phyloP scores from a whole-genome alignment of 225 moss, liverwort and hornwort genomes.

The Marchantia paleacea region DNA sequence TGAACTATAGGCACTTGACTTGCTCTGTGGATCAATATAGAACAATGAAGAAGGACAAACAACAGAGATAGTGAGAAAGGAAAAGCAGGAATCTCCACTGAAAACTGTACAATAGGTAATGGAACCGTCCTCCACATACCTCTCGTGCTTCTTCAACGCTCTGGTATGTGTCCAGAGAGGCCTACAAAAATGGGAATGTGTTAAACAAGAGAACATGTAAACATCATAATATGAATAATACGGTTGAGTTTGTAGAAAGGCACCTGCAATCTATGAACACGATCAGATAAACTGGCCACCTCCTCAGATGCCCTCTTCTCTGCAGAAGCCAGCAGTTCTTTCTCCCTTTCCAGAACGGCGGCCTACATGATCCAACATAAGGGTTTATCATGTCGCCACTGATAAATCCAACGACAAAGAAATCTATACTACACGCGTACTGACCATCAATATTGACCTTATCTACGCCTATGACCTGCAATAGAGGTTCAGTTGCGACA shows the following conservation, averaged over 20 bases:
- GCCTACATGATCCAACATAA: constrained; percentile 33
- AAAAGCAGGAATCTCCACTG: too few species aligned
- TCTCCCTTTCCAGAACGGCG: constrained; percentile 80
- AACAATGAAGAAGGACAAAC: neutral
- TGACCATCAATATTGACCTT: too few species aligned
- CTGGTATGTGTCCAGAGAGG: constrained; percentile 78
- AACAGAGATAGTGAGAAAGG: too few species aligned
- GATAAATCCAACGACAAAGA: too few species aligned
- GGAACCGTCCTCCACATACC: constrained; percentile 30
- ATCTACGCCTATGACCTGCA: too few species aligned
- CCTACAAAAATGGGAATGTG: constrained; percentile 41
- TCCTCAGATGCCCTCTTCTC: constrained; percentile 93
- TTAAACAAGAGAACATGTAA: neutral
- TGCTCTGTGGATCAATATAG: too few species aligned
- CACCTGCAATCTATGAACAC: constrained; percentile 82
- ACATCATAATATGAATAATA: constrained; percentile 6
- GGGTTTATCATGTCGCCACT: too few species aligned
- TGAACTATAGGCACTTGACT: too few species aligned
- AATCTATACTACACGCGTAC: too few species aligned
- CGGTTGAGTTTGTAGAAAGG: neutral
- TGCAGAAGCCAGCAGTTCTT: constrained; percentile 76
- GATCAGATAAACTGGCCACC: constrained; percentile 72
- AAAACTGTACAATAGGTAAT: too few species aligned
- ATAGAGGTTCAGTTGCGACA: too few species aligned
- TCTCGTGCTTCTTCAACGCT: constrained; percentile 77